These are phyloP conservation scores for Penicillium ochrochloron DNA, from an alignment of 495 filamentous ascomycete genomes.

Conservation along the genomic window DNA sequence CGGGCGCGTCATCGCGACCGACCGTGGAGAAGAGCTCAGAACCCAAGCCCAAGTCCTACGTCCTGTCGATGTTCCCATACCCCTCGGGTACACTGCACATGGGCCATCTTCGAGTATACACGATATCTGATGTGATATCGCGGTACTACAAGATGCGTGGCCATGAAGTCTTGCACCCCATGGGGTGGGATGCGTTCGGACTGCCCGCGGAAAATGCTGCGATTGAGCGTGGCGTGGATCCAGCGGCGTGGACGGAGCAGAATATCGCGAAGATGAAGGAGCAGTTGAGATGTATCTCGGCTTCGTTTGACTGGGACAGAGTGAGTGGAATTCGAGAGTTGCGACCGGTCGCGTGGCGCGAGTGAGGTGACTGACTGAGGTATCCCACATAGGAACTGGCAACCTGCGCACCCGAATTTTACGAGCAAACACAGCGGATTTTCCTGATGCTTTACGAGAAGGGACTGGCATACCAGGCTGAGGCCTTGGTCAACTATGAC, in stretches of 20 bases:
- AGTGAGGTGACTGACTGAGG: neutral
- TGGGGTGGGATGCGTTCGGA: conserved; percentile 95
- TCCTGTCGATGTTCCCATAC: conserved; percentile 93
- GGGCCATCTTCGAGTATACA: conserved; percentile 87
- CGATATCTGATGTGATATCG: conserved; percentile 83
- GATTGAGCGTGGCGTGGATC: conserved; percentile 82
- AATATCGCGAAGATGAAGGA: conserved; percentile 87
- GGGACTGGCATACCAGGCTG: conserved; percentile 76
- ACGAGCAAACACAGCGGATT: conserved; percentile 84
- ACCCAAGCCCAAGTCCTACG: conserved; percentile 64
- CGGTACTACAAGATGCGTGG: conserved; percentile 79
- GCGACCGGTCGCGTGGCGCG: neutral
- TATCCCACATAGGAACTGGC: conserved; percentile 66
- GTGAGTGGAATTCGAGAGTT: conserved; percentile 51
- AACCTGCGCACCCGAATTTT: conserved; percentile 82
- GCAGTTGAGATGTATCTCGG: conserved; percentile 77
- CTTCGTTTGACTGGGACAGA: conserved; percentile 78
- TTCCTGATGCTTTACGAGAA: conserved; percentile 75
- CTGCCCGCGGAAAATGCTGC: conserved; percentile 91
- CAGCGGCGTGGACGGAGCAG: conserved; percentile 73
- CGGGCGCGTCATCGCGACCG: conserved; percentile 17
- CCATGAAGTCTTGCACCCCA: conserved; percentile 77
- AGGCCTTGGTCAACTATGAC: conserved; percentile 87
- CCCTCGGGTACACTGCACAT: conserved; percentile 89
- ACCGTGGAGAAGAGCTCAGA: conserved; percentile 19